Evolutionary conservation across 345 rosid species (phyloP).

Genomic region (Moricandia arvensis): DNA sequence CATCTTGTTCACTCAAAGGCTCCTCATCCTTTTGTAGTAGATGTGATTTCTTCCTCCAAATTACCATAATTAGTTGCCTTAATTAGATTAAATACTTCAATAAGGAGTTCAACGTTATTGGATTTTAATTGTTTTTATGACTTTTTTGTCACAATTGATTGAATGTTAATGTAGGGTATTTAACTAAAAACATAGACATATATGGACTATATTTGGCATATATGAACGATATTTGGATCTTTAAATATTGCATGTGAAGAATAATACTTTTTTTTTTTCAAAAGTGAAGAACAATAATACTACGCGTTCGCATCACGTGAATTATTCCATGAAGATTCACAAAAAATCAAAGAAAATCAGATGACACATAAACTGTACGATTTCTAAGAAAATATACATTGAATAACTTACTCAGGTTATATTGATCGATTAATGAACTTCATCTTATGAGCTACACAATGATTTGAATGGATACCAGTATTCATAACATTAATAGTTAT

Average conservation of each 20-base stretch:
- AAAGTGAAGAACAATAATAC: conserved; percentile 2
- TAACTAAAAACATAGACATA: background rate
- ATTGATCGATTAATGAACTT: background rate
- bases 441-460: background rate
- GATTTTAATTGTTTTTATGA: background rate
- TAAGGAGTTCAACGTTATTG: background rate
- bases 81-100: background rate
- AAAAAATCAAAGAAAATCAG: background rate
- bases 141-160: background rate
- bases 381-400: background rate
- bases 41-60: background rate
- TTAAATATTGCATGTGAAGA: conserved; percentile 10
- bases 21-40: background rate
- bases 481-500: background rate
- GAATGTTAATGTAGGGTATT: background rate
- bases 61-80: background rate
- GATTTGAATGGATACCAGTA: background rate
- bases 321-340: conserved; percentile 13
- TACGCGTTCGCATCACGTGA: conserved; percentile 31
- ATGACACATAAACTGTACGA: background rate
- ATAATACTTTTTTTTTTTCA: background rate
- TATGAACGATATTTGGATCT: background rate
- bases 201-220: background rate
- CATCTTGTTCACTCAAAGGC: conserved; percentile 9
- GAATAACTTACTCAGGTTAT: background rate